Base-by-base conservation (phyloP, 2,329 filamentous ascomycete genomes). In the Colletotrichum sp. region DNA sequence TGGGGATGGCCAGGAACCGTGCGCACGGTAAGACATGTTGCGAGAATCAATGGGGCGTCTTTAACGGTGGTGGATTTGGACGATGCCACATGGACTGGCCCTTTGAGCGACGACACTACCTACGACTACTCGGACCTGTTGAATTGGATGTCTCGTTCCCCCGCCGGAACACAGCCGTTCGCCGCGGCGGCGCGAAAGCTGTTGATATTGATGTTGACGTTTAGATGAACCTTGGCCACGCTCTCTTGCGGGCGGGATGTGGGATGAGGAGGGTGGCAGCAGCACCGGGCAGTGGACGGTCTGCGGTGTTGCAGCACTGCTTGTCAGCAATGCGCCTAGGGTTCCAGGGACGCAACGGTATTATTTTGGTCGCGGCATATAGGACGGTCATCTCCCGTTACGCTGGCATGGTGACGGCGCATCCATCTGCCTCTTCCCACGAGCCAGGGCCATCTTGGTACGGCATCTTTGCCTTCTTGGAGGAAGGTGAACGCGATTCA, bases 201-300 rank as follows among this genome's bases (percentile, higher is more conserved):
- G 36, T 44, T 39, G 36, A 19, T 62, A 19, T 34, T 52, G 64
- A 5, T 62, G 22, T 65, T 61, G 34, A 63, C 12, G 32, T 59
- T 65, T 49, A 27, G 67, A 74, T 19, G 72, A 74, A 74, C 67
- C 55, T 70, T 71, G 11, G 16, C 27, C 27, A 34, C 64, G 27
- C 25, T 49, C 44, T 25, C 22, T 29, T 13, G 27, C 15, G 16
- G 27, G 34, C 29, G 62, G 62, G 22, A 69, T 55, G 59, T 27
- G 68, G 36, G 29, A 71, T 5, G 13, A 66, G 62, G 34, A 29
- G n/a, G 81, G 72, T 78, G 80, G 59, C 78, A 83, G 55, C 82
- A 81, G 74, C 80, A 82, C 15, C 76, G 69, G 44, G 39, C 81
- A 81, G 30, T 68, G 34, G 55, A 65, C 36, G 57, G 27, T 63